phyloP scores from a whole-genome alignment of 441 rosid genomes.

The Metrosideros polymorpha region DNA sequence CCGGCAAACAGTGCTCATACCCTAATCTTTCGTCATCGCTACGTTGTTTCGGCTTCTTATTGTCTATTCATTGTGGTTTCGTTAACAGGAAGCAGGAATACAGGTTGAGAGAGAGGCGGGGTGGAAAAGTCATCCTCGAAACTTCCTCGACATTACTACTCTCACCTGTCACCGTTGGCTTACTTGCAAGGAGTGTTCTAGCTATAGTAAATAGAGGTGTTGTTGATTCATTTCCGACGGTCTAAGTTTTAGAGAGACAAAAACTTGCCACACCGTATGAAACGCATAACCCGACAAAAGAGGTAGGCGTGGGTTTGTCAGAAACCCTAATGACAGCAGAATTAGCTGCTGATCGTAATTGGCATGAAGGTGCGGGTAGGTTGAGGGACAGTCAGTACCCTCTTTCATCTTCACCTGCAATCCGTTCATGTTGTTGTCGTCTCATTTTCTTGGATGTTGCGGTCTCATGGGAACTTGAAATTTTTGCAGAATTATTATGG shows the following conservation, averaged over 20 bases:
- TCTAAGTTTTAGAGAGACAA: background rate
- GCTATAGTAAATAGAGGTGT: background rate
- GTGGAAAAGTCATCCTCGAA: background rate
- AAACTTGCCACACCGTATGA: background rate
- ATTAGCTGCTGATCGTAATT: background rate
- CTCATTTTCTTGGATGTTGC: background rate
- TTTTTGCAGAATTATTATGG: background rate
- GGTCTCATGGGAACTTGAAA: background rate
- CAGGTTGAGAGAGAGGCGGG: background rate
- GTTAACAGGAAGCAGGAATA: background rate
- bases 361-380: background rate
- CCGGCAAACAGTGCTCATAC: background rate
- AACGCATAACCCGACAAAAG: background rate
- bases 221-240: background rate
- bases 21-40: background rate
- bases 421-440: background rate
- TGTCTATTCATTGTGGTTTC: background rate
- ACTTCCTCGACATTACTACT: background rate
- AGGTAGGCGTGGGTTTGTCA: background rate
- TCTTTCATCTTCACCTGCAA: background rate
- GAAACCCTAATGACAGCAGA: background rate
- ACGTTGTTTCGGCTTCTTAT: background rate
- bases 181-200: background rate
- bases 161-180: background rate
- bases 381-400: background rate